Evolutionary conservation across 139 green algal species (phyloP).

Genomic region (Desmodesmus armatus): DNA sequence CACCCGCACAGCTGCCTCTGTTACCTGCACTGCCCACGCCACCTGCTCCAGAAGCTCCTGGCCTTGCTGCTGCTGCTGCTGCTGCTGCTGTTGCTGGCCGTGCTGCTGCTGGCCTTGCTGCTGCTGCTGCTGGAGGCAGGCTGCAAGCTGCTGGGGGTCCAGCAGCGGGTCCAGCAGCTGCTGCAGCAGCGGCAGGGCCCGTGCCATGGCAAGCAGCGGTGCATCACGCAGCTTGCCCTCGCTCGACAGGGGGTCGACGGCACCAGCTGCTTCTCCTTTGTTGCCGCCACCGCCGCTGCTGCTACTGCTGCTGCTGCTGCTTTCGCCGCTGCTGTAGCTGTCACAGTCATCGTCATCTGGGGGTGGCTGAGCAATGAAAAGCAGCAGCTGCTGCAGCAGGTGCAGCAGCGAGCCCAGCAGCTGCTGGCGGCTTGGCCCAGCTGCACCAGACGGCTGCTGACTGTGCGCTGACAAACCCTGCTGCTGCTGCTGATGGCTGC

Average conservation of each 20-base stretch:
- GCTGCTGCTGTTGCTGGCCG: too few relatives aligned
- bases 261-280: neutral
- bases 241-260: neutral
- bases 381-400: neutral
- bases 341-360: too few relatives aligned
- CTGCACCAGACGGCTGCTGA: neutral
- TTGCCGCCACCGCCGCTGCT: neutral
- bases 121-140: neutral
- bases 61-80: too few relatives aligned
- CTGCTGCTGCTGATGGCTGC: neutral
- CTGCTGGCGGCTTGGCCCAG: neutral
- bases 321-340: neutral
- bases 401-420: too few relatives aligned
- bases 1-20: too few relatives aligned
- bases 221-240: neutral
- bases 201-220: neutral
- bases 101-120: too few relatives aligned
- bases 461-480: too few relatives aligned
- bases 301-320: neutral
- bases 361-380: too few relatives aligned
- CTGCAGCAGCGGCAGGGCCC: neutral
- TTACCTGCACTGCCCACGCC: neutral
- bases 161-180: neutral
- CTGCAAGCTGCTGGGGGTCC: neutral
- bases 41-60: neutral